These are phyloP conservation scores for Rubroboletus pulcherrimus DNA, from an alignment of 768 basidiomycete genomes.

Conservation along the genomic window DNA sequence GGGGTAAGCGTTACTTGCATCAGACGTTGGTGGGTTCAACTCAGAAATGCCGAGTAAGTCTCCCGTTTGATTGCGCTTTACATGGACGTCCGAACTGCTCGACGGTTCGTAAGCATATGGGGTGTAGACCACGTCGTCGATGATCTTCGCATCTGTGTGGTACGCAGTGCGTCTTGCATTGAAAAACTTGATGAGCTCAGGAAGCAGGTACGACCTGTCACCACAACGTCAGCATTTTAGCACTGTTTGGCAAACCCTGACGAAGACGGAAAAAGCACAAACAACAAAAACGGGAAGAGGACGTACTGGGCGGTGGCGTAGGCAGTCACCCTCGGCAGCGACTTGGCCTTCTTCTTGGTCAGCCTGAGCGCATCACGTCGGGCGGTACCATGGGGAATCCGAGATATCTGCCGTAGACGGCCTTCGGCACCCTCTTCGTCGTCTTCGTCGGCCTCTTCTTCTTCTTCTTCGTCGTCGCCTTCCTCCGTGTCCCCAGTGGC, in stretches of 20 bases:
- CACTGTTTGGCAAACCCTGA: background rate
- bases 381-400: conserved; percentile 93
- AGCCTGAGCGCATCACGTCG: conserved; percentile 83
- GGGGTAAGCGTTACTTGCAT: conserved; percentile 33
- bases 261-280: no score
- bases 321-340: conserved; percentile 89
- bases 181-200: conserved; percentile 86
- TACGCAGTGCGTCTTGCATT: conserved; percentile 79
- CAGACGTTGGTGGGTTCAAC: conserved; percentile 32
- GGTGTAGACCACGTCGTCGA: conserved; percentile 94
- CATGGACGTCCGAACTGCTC: conserved; percentile 30
- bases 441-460: conserved; percentile 45
- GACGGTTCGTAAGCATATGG: conserved; percentile 76
- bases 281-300: no score
- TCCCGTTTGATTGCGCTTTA: conserved; percentile 42
- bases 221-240: background rate
- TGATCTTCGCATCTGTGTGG: conserved; percentile 79
- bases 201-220: conserved; percentile 80
- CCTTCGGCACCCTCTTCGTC: conserved; percentile 59
- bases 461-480: conserved; percentile 60
- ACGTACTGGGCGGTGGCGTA: conserved; percentile 88
- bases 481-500: conserved; percentile 67
- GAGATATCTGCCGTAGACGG: conserved; percentile 64
- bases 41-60: conserved; percentile 81
- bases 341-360: conserved; percentile 94